These are phyloP conservation scores for Diaporthe citri DNA, from an alignment of 2,329 filamentous ascomycete species.

Conservation along the genomic window DNA sequence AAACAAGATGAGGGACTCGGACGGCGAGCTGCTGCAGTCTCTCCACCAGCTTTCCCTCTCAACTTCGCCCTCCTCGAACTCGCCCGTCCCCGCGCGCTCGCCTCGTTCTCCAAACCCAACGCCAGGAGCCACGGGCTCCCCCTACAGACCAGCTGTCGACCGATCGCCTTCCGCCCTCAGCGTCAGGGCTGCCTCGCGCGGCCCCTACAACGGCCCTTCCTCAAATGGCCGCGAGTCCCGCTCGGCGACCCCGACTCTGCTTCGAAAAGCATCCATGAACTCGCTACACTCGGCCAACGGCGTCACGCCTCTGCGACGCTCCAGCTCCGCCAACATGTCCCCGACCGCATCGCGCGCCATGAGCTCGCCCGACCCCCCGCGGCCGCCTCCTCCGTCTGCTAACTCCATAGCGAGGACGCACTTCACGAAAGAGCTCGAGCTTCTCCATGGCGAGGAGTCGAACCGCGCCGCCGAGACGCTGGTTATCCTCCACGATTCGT, in stretches of 20 bases:
- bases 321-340: slow-evolving; percentile 62
- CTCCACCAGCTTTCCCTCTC: slow-evolving; percentile 60
- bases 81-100: slow-evolving; percentile 43
- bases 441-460: slow-evolving; percentile 65
- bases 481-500: slow-evolving; percentile 91
- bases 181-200: slow-evolving; percentile 54
- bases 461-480: slow-evolving; percentile 71
- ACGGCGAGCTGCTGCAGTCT: slow-evolving; percentile 54
- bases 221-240: slow-evolving; percentile 56
- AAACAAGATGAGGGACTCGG: slow-evolving; percentile 35
- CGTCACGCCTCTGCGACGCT: slow-evolving; percentile 59
- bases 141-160: slow-evolving; percentile 54
- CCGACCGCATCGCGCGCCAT: slow-evolving; percentile 55
- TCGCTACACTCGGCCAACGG: slow-evolving; percentile 66
- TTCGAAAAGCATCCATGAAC: slow-evolving; percentile 69
- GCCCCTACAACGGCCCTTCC: slow-evolving; percentile 54
- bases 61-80: slow-evolving; percentile 44
- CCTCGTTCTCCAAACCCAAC: slow-evolving; percentile 39
- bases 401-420: slow-evolving; percentile 73
- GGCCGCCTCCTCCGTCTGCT: slow-evolving; percentile 59
- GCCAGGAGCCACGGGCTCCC: slow-evolving; percentile 42
- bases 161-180: slow-evolving; percentile 55
- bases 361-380: slow-evolving; percentile 51
- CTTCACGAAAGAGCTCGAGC: slow-evolving; percentile 77
- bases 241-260: slow-evolving; percentile 63